These are phyloP conservation scores for Breviolum minutum DNA, from an alignment of 73 alveolate species.

Conservation along the genomic window DNA sequence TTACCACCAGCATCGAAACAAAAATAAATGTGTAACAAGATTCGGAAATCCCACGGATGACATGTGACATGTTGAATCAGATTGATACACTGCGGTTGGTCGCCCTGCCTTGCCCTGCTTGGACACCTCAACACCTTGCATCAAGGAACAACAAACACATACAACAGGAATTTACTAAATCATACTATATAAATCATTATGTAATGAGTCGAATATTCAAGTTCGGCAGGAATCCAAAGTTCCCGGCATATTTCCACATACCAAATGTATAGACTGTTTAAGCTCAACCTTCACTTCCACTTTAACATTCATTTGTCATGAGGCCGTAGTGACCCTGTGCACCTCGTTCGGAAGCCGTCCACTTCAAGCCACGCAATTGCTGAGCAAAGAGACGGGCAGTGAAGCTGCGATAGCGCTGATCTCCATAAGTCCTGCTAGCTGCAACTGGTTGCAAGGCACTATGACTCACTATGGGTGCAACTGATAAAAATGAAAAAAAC, in stretches of 20 bases:
- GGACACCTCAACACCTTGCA: slow-evolving; percentile 44
- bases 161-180: too few species aligned
- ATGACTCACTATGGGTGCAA: too few species aligned
- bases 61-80: too few species aligned
- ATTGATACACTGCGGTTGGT: background rate
- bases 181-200: too few species aligned
- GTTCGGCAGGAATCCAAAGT: too few species aligned
- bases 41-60: background rate
- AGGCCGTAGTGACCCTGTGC: background rate
- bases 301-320: too few species aligned
- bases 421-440: slow-evolving; percentile 58
- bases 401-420: slow-evolving; percentile 68
- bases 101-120: slow-evolving; percentile 26
- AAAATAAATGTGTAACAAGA: background rate
- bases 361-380: slow-evolving; percentile 34
- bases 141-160: too few species aligned
- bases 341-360: slow-evolving; percentile 48
- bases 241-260: too few species aligned
- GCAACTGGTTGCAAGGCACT: too few species aligned
- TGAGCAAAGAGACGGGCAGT: slow-evolving; percentile 31
- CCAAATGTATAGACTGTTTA: background rate
- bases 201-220: too few species aligned
- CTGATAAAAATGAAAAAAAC: too few species aligned
- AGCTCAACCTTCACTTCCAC: too few species aligned
- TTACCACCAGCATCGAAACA: background rate